Conservation (phyloP, 371 early-diverging fungal genomes). For the Coemansia linderi region DNA sequence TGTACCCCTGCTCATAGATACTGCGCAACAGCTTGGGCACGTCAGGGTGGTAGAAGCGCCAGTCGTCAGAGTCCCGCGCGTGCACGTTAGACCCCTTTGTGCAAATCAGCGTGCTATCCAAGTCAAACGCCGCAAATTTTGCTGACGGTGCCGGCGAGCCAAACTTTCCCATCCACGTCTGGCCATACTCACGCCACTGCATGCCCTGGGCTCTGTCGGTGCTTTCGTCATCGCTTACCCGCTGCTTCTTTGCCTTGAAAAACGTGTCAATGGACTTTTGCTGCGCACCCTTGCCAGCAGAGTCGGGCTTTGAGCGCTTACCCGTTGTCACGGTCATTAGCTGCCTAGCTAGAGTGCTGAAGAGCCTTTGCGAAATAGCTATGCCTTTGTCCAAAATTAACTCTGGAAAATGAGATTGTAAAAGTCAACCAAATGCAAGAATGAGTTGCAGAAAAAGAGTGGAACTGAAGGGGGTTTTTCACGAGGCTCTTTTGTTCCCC, state of each 20-base stretch:
- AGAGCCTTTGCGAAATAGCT: neutral
- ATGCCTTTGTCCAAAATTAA: neutral
- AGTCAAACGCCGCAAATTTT: constrained; percentile 81
- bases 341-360: neutral
- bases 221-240: neutral
- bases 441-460: neutral
- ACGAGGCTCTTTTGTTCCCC: too few species aligned
- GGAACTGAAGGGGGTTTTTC: neutral
- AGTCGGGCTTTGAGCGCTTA: constrained; percentile 4
- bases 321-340: neutral
- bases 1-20: constrained; percentile 66
- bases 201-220: neutral
- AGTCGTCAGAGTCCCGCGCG: constrained; percentile 75
- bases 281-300: constrained; percentile 15
- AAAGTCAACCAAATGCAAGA: neutral
- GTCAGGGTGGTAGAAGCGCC: constrained; percentile 68
- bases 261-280: constrained; percentile 29
- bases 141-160: constrained; percentile 30
- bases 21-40: constrained; percentile 61
- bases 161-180: constrained; percentile 45
- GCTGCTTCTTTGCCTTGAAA: constrained; percentile 24
- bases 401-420: neutral
- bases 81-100: constrained; percentile 65
- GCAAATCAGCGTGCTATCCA: constrained; percentile 76
- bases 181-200: constrained; percentile 36